Evolutionary conservation across 108 stramenopile species (phyloP).

Genomic region (Nitzschia inconspicua): DNA sequence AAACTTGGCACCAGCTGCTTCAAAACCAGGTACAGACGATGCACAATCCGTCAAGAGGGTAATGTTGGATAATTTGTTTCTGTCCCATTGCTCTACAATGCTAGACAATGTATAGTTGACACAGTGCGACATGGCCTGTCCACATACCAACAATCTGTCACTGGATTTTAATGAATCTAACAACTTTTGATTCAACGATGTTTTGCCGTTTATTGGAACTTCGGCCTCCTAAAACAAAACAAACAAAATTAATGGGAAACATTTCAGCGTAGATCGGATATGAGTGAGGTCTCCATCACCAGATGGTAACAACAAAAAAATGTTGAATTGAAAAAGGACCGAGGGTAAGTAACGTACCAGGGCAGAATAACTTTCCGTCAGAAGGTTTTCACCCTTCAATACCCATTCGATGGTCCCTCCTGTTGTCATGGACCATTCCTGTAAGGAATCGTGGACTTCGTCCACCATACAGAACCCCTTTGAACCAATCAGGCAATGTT

Average conservation of each 20-base stretch:
- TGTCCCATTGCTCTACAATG: constrained; percentile 61
- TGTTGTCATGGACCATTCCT: constrained; percentile 58
- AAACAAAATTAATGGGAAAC: no score
- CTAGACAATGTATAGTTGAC: constrained; percentile 86
- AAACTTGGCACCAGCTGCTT: constrained; percentile 59
- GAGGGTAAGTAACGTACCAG: no score
- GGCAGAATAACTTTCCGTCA: constrained; percentile 93
- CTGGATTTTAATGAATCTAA: no score
- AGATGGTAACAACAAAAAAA: constrained; percentile 51
- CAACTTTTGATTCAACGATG: constrained; percentile 30
- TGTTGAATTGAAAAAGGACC: no score
- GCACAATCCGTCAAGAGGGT: constrained; percentile 73
- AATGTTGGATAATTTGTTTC: constrained; percentile 40
- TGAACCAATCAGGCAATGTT: constrained; percentile 91
- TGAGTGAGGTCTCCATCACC: constrained; percentile 31
- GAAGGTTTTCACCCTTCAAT: constrained; percentile 79
- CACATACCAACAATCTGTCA: constrained; percentile 75
- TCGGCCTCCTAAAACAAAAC: no score
- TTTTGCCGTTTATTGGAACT: constrained; percentile 60
- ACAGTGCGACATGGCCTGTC: constrained; percentile 94
- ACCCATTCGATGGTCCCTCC: constrained; percentile 70
- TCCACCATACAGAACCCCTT: constrained; percentile 67
- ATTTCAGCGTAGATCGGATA: no score
- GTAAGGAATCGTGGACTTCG: constrained; percentile 48
- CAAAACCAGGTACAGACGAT: constrained; percentile 86